A percentile compares a stretch with the other conserved stretches of the same genome.
phyloP scores from a whole-genome alignment of 306 rosid genomes.

The Casuarina cunninghamiana region DNA sequence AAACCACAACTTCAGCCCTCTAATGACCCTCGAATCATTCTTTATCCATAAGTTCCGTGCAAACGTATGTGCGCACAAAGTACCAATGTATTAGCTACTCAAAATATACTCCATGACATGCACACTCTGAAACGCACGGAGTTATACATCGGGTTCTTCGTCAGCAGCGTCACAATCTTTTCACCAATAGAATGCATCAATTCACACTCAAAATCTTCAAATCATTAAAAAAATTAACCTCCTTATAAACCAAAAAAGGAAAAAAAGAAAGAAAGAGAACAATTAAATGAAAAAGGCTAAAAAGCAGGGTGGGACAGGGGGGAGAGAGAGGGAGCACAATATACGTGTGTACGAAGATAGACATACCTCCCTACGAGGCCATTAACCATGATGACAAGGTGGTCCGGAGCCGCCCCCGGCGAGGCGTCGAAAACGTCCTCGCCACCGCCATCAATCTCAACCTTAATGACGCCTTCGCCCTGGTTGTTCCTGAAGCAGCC shows the following conservation, averaged over 20 bases:
- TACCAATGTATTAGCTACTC: background rate
- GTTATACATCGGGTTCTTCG: background rate
- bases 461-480: constrained; percentile 24
- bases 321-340: background rate
- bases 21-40: background rate
- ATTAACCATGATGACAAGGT: constrained; percentile 86
- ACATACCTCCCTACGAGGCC: constrained; percentile 77
- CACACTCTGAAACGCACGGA: background rate
- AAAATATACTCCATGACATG: background rate
- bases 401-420: constrained; percentile 38
- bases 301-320: no score
- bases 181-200: background rate
- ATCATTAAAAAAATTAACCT: background rate
- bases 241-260: background rate
- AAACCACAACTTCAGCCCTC: background rate
- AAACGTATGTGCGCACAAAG: background rate
- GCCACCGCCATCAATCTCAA: constrained; percentile 42
- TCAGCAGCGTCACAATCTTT: background rate
- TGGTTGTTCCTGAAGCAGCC: constrained; percentile 34
- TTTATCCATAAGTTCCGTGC: background rate
- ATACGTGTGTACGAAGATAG: background rate
- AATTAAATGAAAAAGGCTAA: background rate
- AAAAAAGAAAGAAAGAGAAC: background rate
- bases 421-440: constrained; percentile 37
- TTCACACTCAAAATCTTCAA: background rate